A percentile compares a stretch with the other conserved stretches of the same genome.
Evolutionary conservation across 306 rosid genomes (phyloP).

Genomic region (Albizia julibrissin): DNA sequence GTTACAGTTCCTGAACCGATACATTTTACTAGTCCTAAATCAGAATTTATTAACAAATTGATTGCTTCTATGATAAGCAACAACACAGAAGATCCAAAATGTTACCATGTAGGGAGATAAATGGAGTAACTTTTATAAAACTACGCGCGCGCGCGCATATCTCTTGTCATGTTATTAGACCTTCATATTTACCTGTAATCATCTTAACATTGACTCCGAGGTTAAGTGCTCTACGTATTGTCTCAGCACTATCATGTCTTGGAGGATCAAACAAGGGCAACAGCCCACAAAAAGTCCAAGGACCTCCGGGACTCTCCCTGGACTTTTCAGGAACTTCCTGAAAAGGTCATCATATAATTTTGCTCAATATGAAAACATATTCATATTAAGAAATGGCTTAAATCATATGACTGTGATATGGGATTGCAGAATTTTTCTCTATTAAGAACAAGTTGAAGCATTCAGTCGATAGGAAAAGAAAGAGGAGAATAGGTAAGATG

Average conservation of each 20-base stretch:
- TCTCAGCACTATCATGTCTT: constrained; percentile 91
- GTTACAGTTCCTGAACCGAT: neutral
- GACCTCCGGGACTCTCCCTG: constrained; percentile 77
- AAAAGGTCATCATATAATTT: constrained; percentile 14
- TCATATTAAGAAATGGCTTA: constrained; percentile 17
- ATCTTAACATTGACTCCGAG: constrained; percentile 90
- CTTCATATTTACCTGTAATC: constrained; percentile 71
- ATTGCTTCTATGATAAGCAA: neutral
- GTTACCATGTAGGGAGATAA: constrained; percentile 3
- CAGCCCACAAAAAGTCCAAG: constrained; percentile 84
- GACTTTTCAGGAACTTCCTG: constrained; percentile 80
- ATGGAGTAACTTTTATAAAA: constrained; percentile 1
- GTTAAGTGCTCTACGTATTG: constrained; percentile 82
- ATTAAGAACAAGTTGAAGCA: neutral
- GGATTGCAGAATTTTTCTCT: constrained; percentile 22
- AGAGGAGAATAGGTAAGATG: constrained; percentile 18
- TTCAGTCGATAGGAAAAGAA: constrained; percentile 21
- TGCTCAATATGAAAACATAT: constrained; percentile 25
- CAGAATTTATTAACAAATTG: neutral
- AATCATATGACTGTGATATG: constrained; percentile 1
- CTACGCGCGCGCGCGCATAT: neutral
- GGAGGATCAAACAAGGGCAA: constrained; percentile 93
- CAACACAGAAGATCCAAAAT: neutral
- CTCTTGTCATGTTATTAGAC: constrained; percentile 5
- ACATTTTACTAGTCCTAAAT: neutral